Base-by-base conservation (phyloP, 371 early-diverging fungal species). In the Circinella umbellata region DNA sequence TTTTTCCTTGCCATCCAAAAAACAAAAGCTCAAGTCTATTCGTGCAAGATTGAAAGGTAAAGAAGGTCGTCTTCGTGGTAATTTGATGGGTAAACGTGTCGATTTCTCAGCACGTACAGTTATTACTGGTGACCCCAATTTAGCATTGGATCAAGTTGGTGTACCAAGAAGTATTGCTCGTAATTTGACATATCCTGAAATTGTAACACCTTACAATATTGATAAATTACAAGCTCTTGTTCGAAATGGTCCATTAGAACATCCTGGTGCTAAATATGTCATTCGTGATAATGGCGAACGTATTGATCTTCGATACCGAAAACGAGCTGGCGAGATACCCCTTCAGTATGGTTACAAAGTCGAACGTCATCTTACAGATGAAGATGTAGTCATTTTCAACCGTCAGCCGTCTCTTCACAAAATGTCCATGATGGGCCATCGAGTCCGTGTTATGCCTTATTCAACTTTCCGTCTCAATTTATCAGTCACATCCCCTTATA, bases 341-440 rank as follows among this genome's bases (percentile, higher is more conserved):
- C 85, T 99, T 68, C 95, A 97, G 79, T 86, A 88, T 60, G 99
- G 99, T 53, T 97, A 95, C 85, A 88, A 91, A 61, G 99, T 99
- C 11, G 99, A 99, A 83, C 92, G 99, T 71, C 99, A 99, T 80
- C 86, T 99, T 80, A 86, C 92, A 69, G 95, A 99, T 79, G 97
- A 94, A 61, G 99, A 99, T 83, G 90, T 96, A 13, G 96, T 99
- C 63, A 95, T 99, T 68, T 99, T 99, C 88, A 99, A 99, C 80
- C 96, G 99, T 74, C 99, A 99, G 87, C 99, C 99, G 4, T 97
- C 98, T 34, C 86, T 99, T 71, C 99, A 99, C 88, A 99, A 99
- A 86, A 99, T 99, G 99, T 95, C 95, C 70, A 99, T 99, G 99
- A 99, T 99, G 99, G 99, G 98, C 7, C 99, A 99, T 83, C 85